These are phyloP conservation scores for Fragaria ananassa DNA, from an alignment of 306 rosid genomes.

Conservation along the genomic window DNA sequence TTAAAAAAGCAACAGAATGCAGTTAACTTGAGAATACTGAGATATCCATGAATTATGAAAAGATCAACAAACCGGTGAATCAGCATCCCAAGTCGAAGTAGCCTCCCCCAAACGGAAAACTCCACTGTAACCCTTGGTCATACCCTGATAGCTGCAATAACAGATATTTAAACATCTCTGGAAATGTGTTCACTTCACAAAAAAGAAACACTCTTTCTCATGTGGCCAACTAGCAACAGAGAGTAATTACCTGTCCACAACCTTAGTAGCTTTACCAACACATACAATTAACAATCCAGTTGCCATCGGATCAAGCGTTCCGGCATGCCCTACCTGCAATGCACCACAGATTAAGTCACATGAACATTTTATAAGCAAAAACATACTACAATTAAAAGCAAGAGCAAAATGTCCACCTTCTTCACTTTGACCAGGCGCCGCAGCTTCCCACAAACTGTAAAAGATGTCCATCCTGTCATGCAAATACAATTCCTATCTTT, in stretches of 20 bases:
- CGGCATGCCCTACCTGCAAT: constrained; percentile 94
- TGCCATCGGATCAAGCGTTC: constrained; percentile 99
- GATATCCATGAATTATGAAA: constrained; percentile 1
- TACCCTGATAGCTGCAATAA: constrained; percentile 80
- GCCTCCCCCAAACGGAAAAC: constrained; percentile 96
- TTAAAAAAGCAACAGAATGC: neutral
- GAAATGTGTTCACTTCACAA: neutral
- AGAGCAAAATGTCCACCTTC: constrained; percentile 50
- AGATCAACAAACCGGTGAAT: constrained; percentile 71
- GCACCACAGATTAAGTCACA: constrained; percentile 9
- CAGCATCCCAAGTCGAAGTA: constrained; percentile 99
- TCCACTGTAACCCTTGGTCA: constrained; percentile 92
- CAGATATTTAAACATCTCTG: constrained; percentile 23
- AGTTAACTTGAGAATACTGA: neutral
- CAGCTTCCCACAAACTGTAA: constrained; percentile 92
- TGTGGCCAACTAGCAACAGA: constrained; percentile 11
- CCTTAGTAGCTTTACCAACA: constrained; percentile 92
- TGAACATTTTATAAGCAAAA: constrained; percentile 12
- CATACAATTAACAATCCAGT: constrained; percentile 94
- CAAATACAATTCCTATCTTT: constrained; percentile 20
- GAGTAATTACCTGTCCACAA: constrained; percentile 63
- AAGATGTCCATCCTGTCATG: constrained; percentile 90
- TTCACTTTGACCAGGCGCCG: constrained; percentile 92
- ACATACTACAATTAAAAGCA: neutral
- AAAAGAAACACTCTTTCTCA: neutral